These are phyloP conservation scores for Penicillium sp. DNA, from an alignment of 2,329 filamentous ascomycete species.

Conservation along the genomic window DNA sequence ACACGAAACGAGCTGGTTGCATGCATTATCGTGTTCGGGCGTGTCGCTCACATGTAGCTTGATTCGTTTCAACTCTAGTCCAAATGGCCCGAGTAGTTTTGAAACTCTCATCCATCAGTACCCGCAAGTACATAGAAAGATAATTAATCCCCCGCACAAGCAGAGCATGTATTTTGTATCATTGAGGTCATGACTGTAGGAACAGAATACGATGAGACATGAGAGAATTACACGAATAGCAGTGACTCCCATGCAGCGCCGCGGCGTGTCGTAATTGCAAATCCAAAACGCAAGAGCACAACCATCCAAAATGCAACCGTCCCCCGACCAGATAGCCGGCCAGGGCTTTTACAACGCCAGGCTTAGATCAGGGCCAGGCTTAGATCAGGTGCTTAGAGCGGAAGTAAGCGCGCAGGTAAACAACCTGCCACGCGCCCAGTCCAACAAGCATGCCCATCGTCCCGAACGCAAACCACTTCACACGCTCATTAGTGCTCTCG, in stretches of 20 bases:
- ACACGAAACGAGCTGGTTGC: too few relatives aligned
- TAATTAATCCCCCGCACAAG: slow-evolving; percentile 7
- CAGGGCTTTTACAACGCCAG: too few relatives aligned
- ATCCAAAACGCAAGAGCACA: slow-evolving; percentile 10
- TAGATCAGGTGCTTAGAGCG: slow-evolving; percentile 73
- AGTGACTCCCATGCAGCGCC: slow-evolving; percentile 12
- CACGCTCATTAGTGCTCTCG: slow-evolving; percentile 97
- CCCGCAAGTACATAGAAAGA: neutral
- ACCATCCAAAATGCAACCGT: slow-evolving; percentile 18
- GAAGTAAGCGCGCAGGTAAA: slow-evolving; percentile 97
- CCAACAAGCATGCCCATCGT: slow-evolving; percentile 89
- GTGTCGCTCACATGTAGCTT: too few relatives aligned
- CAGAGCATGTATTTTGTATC: slow-evolving; percentile 26
- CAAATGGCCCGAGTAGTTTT: too few relatives aligned
- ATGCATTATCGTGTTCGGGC: too few relatives aligned
- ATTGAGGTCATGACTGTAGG: slow-evolving; percentile 28
- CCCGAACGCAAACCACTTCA: slow-evolving; percentile 96
- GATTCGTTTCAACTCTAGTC: too few relatives aligned
- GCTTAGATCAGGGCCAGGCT: slow-evolving; percentile 1
- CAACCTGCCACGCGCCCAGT: slow-evolving; percentile 93
- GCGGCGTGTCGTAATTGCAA: too few relatives aligned
- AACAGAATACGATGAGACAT: slow-evolving; percentile 26
- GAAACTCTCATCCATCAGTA: too few relatives aligned
- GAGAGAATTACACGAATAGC: slow-evolving; percentile 11
- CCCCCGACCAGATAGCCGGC: too few relatives aligned